Base-by-base conservation (phyloP, 2,329 filamentous ascomycete species). In the Sclerotinia sclerotiorum region DNA sequence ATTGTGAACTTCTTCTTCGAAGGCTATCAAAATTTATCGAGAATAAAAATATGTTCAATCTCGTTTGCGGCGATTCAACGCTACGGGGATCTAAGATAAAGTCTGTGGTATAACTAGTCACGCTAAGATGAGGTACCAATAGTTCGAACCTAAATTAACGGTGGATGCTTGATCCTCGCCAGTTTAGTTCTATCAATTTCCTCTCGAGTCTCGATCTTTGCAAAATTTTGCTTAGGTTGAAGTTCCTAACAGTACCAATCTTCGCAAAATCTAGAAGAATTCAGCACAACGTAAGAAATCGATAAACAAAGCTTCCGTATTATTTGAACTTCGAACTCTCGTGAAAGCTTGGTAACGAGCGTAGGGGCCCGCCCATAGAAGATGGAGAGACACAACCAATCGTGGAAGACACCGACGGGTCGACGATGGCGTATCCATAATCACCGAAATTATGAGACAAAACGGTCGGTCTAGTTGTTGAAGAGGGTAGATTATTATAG, bases 381-480 rank as follows among this genome's bases (percentile, higher is more conserved):
- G 13, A 49, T 17, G 21, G 27, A 69, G 68, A 60, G 51, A 60
- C 68, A 61, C 55, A 29, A 48, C 68, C 68, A 69, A 55, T 69
- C 35, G 54, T 52, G 27, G 27, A 29, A 21, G 24, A 54, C 42
- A 4, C 51, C 44, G 55, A 61, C 21, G 54, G 54, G 64, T 42
- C 54, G 19, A 54, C 46, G 29, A 68, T 68, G 65, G 68, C 65
- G 65, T 68, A 54, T 44, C 35, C 24, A 68, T 63, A 68, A 67
- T 61, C 52, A 62, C 56, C 48, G 56, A 44, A 32, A 51, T 15
- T 17, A 19, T 61, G 54, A 65, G 61, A 68, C 42, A 67, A 27
- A 44, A 35, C 63, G 52, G 63, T 44, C 63, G 52, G 63, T n/a
- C 35, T 46, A 35, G 29, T 17, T 42, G 52, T 48, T 27, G 19